phyloP scores from a whole-genome alignment of 352 stramenopile species.

The Pythium utonaiense region DNA sequence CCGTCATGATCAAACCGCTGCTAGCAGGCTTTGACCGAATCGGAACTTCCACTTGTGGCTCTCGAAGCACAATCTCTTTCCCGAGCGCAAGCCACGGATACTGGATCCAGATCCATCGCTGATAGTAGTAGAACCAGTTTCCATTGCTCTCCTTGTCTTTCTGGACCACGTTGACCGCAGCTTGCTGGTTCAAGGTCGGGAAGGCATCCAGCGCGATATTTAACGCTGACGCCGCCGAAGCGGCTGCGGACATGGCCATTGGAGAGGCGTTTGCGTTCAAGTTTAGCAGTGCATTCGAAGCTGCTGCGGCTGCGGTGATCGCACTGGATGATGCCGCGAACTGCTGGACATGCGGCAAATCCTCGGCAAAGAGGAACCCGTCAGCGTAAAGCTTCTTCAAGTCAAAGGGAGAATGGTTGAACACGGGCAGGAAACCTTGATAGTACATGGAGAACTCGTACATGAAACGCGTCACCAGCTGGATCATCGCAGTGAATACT shows the following conservation, averaged over 20 bases:
- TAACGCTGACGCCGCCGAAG: constrained; percentile 25
- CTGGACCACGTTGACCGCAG: constrained; percentile 13
- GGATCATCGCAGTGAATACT: constrained; percentile 63
- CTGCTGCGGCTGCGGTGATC: not conserved
- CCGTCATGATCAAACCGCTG: not conserved
- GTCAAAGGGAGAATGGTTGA: constrained; percentile 76
- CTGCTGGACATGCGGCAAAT: constrained; percentile 42
- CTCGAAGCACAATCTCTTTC: constrained; percentile 55
- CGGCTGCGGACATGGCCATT: constrained; percentile 25
- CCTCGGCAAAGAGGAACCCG: constrained; percentile 73
- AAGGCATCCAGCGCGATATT: constrained; percentile 25
- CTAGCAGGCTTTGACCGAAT: not conserved
- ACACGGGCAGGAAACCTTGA: constrained; percentile 61
- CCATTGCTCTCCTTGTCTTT: constrained; percentile 45
- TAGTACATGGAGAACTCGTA: constrained; percentile 82
- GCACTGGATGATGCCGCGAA: constrained; percentile 22
- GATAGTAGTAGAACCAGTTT: constrained; percentile 87
- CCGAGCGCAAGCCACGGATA: constrained; percentile 90
- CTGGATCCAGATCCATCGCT: constrained; percentile 92
- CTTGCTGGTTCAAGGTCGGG: constrained; percentile 23
- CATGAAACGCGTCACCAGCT: constrained; percentile 89
- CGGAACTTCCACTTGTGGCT: constrained; percentile 32
- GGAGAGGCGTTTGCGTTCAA: constrained; percentile 21
- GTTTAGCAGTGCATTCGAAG: constrained; percentile 8
- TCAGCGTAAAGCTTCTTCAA: constrained; percentile 60